phyloP scores from a whole-genome alignment of 1,284 basidiomycete species.

The Coniferiporia sulphurascens region DNA sequence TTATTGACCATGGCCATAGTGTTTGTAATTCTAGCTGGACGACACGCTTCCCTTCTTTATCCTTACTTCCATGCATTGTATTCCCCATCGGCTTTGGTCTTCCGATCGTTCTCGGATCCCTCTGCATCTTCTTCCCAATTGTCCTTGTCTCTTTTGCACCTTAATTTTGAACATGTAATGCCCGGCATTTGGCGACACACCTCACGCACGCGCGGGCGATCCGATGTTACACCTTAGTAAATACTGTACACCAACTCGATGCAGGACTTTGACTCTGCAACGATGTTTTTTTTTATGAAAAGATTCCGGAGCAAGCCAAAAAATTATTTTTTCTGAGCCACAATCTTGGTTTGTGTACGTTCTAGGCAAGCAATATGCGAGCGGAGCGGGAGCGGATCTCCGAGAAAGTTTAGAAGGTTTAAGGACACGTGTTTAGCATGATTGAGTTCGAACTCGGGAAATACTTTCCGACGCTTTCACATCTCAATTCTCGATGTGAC shows the following conservation, averaged over 20 bases:
- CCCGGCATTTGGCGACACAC: neutral
- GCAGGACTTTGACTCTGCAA: neutral
- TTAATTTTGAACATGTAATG: slow-evolving; percentile 5
- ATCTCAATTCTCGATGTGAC: neutral
- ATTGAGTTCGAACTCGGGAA: neutral
- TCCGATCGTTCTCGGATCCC: neutral
- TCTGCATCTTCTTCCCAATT: neutral
- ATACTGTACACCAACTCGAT: slow-evolving; percentile 10
- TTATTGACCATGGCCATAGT: slow-evolving; percentile 1
- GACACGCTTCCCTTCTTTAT: neutral
- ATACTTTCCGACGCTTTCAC: neutral
- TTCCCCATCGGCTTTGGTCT: neutral
- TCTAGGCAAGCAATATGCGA: neutral
- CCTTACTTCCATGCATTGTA: neutral
- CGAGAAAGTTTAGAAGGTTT: neutral
- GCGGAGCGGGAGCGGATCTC: neutral
- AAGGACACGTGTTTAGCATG: neutral
- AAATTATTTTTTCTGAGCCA: neutral
- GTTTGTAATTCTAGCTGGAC: slow-evolving; percentile 8
- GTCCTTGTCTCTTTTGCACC: neutral
- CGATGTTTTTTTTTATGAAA: neutral
- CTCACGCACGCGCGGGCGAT: neutral
- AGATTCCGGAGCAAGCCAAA: neutral
- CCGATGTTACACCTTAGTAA: slow-evolving; percentile 3
- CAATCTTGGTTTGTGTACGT: neutral